Conservation (phyloP, 164 flowering plant genomes). For the Chimonanthus salicifolius region DNA sequence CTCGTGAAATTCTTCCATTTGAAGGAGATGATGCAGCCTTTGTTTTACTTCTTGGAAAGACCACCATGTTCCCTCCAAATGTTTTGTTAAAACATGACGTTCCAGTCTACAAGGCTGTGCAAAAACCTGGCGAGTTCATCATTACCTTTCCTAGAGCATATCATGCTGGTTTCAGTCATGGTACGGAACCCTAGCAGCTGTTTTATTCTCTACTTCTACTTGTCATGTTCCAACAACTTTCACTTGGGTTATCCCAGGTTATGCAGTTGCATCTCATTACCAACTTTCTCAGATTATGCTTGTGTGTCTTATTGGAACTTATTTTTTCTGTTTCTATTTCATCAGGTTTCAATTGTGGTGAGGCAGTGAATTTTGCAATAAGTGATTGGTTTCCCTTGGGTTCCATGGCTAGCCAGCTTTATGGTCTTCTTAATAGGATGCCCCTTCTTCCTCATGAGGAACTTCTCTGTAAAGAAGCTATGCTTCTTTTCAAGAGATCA, state of each 20-base stretch:
- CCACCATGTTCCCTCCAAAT: conserved; percentile 92
- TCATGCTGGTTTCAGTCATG: conserved; percentile 99
- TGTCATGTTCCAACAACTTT: background rate
- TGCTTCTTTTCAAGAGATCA: conserved; percentile 45
- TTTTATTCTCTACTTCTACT: background rate
- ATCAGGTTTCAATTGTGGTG: conserved; percentile 95
- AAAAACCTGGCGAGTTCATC: conserved; percentile 89
- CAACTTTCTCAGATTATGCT: background rate
- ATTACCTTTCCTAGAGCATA: conserved; percentile 94
- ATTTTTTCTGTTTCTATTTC: background rate
- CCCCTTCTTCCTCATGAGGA: conserved; percentile 96
- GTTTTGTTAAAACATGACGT: conserved; percentile 63
- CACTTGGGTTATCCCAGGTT: background rate
- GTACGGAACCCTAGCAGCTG: conserved; percentile 28
- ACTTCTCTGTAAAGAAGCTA: conserved; percentile 86
- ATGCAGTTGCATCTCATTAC: background rate
- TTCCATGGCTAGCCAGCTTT: conserved; percentile 77
- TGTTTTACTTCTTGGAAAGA: conserved; percentile 87
- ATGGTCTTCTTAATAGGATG: conserved; percentile 72
- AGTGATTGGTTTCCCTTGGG: conserved; percentile 95
- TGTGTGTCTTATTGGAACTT: background rate
- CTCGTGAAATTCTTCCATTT: conserved; percentile 54
- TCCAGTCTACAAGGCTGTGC: conserved; percentile 88
- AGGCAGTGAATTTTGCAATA: conserved; percentile 95
- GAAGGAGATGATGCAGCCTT: conserved; percentile 88